Evolutionary conservation across 768 basidiomycete genomes (phyloP), one percentile per base, ranked within the genome.

Genomic region (Leucogyrophana mollusca): DNA sequence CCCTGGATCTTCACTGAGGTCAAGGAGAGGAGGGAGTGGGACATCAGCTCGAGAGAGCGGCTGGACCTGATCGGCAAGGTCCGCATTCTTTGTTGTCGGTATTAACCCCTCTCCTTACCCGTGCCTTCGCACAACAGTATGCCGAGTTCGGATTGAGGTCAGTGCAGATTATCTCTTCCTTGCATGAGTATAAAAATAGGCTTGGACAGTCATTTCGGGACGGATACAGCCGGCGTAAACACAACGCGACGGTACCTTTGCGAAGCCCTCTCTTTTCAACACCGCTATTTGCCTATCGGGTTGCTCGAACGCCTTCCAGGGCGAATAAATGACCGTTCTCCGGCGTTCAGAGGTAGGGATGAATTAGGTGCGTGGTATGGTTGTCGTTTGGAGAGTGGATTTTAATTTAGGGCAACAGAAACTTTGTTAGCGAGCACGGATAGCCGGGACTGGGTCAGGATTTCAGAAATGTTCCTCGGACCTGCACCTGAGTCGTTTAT

Each of bases 1-100:
- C 90, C 91, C 1, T 92, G 90, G 89, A 85, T 94, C 43, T 95
- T 94, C 66, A 95, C 93, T 0, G 96, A 99, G 66, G 81, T 98
- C 60, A 87, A 93, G 62, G 96, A 98, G 60, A 76, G 72, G 17
- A 68, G 93, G 20, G 94, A 96, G 59, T 97, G 94, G 94, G 92
- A 94, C 59, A 94, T 94, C 56, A 87, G 83, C 57, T 80, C 90
- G 11, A 73, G 82, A 5, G 94, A 96, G 67, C 73, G 94, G 24
- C 69, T 96, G 34, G 90, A 91, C 34, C 68, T 86, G 20, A 78
- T 94, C 37, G 73, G 84, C 56, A 82, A 86, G 68, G 89, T 92
- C 50, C 40, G 77, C 55, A 14, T 20, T 17, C 9, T 34, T 34
- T 23, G 8, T 8, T 9, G 20, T 27, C 20, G 13, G n/a, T n/a